These are phyloP conservation scores for Diospyros lotus DNA, from an alignment of 148 eudicot genomes.

Conservation along the genomic window DNA sequence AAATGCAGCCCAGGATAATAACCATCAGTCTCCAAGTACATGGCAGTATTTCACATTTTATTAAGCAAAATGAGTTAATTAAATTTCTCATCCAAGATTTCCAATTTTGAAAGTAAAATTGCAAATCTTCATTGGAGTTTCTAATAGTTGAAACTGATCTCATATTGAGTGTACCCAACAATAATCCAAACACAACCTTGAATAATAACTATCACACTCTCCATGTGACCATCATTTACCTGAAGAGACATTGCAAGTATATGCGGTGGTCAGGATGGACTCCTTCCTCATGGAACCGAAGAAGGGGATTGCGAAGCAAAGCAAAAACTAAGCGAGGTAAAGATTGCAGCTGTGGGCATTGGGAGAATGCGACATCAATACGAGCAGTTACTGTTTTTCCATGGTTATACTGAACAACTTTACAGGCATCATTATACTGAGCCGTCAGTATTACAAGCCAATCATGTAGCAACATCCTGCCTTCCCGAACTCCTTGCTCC, in stretches of 20 bases:
- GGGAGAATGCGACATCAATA: constrained; percentile 75
- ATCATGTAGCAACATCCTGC: constrained; percentile 86
- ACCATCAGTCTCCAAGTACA: too few species aligned
- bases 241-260: constrained; percentile 90
- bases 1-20: too few species aligned
- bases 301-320: constrained; percentile 87
- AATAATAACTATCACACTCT: too few species aligned
- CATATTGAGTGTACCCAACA: neutral
- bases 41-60: too few species aligned
- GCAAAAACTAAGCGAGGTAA: constrained; percentile 93
- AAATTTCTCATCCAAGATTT: too few species aligned
- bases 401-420: constrained; percentile 49
- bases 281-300: constrained; percentile 95
- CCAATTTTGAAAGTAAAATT: too few species aligned
- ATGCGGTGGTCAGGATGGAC: constrained; percentile 97
- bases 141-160: neutral
- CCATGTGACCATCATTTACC: constrained; percentile 35
- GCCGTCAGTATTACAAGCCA: constrained; percentile 98
- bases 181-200: neutral
- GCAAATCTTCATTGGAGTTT: neutral
- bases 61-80: too few species aligned
- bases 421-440: constrained; percentile 81
- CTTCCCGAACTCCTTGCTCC: constrained; percentile 96
- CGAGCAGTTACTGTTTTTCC: constrained; percentile 47
- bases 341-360: constrained; percentile 89